Conservation (phyloP, 768 basidiomycete genomes). For the Lentinula boryana region DNA sequence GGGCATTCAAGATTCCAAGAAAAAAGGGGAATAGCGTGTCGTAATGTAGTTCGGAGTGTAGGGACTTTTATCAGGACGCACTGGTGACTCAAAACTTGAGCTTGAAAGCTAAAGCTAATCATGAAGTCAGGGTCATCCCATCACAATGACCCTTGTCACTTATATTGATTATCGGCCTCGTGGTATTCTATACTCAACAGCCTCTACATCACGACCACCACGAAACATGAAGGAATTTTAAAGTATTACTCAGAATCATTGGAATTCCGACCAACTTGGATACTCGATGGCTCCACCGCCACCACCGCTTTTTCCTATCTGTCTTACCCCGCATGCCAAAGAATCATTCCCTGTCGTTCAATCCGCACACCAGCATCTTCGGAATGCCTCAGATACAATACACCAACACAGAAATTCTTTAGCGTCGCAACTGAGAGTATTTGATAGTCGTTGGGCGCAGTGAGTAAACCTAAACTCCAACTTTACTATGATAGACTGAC, state of each 20-base stretch:
- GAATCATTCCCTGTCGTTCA: slow-evolving; percentile 4
- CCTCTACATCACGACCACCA: too few species aligned
- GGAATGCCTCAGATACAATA: slow-evolving; percentile 10
- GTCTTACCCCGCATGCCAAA: background rate
- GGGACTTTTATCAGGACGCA: too few species aligned
- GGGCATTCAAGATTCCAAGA: too few species aligned
- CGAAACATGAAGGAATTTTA: too few species aligned
- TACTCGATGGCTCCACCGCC: background rate
- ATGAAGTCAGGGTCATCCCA: too few species aligned
- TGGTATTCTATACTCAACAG: too few species aligned
- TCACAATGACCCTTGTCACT: too few species aligned
- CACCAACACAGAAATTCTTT: slow-evolving; percentile 10
- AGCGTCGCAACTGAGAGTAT: background rate
- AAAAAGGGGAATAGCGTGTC: too few species aligned
- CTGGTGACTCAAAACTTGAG: too few species aligned
- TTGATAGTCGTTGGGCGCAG: slow-evolving; percentile 13
- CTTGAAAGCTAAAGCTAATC: too few species aligned
- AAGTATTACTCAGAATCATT: slow-evolving; percentile 31
- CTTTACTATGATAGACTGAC: background rate
- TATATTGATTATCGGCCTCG: too few species aligned
- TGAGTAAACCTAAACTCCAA: background rate
- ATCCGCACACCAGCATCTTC: slow-evolving; percentile 8
- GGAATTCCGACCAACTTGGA: slow-evolving; percentile 51
- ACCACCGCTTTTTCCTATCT: background rate
- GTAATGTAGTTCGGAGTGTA: too few species aligned